Conservation (phyloP, 805 yeast genomes). For the Yarrowia deformans region DNA sequence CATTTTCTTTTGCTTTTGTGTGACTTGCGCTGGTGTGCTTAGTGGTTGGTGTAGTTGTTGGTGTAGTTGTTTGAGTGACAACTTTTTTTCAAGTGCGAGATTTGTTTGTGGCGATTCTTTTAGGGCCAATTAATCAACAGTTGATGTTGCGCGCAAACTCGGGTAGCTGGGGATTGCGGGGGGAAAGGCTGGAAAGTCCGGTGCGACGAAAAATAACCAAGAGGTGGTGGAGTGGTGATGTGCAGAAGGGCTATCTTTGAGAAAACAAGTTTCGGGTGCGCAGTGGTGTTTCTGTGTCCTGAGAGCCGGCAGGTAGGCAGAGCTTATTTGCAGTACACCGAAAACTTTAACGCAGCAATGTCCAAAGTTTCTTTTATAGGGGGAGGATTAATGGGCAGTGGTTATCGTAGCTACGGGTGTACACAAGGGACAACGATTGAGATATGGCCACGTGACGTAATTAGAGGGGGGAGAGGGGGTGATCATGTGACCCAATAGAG, state of each 20-base stretch:
- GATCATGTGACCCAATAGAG: too few species aligned
- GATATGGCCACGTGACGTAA: too few species aligned
- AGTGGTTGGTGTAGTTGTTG: neutral
- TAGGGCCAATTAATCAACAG: constrained; percentile 17
- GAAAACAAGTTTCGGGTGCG: neutral
- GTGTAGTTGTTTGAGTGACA: neutral
- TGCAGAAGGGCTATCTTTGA: constrained; percentile 12
- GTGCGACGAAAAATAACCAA: neutral
- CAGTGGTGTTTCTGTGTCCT: neutral
- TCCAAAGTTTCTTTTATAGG: neutral
- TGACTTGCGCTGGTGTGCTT: neutral
- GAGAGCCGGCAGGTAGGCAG: neutral
- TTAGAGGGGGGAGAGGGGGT: too few species aligned
- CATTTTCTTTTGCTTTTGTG: constrained; percentile 3
- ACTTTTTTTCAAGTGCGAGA: neutral
- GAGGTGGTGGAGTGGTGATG: neutral
- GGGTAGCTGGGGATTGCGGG: neutral
- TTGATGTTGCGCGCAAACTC: constrained; percentile 25
- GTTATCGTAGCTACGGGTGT: neutral
- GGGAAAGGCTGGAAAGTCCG: neutral
- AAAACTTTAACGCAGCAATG: neutral
- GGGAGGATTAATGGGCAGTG: neutral
- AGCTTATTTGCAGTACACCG: neutral
- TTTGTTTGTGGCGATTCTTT: neutral
- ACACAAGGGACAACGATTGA: too few species aligned